Evolutionary conservation across 352 stramenopile species (phyloP).

Genomic region (Aphanomyces astaci): DNA sequence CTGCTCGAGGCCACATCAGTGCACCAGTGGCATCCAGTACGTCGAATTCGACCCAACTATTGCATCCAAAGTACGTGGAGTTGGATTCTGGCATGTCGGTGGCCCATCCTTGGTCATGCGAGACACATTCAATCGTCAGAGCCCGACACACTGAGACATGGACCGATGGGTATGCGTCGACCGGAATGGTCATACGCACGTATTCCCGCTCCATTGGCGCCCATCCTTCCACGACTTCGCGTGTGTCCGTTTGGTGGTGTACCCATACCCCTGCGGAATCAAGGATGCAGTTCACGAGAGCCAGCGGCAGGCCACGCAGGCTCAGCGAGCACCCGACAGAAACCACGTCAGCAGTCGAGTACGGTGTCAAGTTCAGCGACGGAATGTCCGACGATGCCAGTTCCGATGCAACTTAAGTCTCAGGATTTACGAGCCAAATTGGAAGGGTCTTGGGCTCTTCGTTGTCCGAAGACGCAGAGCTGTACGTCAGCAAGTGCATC

Average conservation of each 20-base stretch:
- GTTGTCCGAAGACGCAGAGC: not conserved
- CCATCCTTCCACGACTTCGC: slow-evolving; percentile 16
- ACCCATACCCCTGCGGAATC: not conserved
- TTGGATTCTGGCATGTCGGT: slow-evolving; percentile 6
- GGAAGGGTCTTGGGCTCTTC: not conserved
- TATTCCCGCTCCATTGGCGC: slow-evolving; percentile 8
- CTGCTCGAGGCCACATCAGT: not conserved
- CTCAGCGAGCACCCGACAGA: not conserved
- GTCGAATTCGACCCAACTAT: slow-evolving; percentile 18
- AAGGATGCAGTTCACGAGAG: slow-evolving; percentile 2
- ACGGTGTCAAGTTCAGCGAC: no score
- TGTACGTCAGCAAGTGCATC: not conserved
- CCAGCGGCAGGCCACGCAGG: no score
- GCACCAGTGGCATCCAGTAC: not conserved
- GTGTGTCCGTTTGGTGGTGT: no score
- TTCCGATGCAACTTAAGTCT: not conserved
- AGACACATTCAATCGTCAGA: slow-evolving; percentile 7
- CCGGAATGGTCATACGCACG: not conserved
- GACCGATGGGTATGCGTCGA: not conserved
- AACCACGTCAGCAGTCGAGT: not conserved
- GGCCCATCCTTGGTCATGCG: slow-evolving; percentile 18
- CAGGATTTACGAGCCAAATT: slow-evolving; percentile 12
- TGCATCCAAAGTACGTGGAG: slow-evolving; percentile 4
- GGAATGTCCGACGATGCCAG: not conserved
- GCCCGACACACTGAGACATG: not conserved